These are phyloP conservation scores for Vitellaria paradoxa DNA, from an alignment of 179 eudicot genomes.

Conservation along the genomic window DNA sequence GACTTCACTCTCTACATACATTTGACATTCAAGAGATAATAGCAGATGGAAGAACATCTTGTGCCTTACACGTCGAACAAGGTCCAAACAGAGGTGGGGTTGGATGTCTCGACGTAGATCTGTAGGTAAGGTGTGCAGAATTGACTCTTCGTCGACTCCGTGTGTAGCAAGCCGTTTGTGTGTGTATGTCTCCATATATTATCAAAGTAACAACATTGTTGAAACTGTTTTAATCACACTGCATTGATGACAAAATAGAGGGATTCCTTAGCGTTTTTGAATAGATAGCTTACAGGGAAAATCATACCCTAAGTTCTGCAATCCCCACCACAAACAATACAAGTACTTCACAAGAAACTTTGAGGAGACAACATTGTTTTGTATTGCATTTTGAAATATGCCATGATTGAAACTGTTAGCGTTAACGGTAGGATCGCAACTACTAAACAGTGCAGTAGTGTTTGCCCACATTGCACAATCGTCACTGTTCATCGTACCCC, in stretches of 20 bases:
- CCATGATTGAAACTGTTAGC: constrained; percentile 49
- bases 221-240: background rate
- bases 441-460: constrained; percentile 44
- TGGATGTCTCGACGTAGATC: constrained; percentile 82
- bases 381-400: constrained; percentile 50
- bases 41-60: too few species aligned
- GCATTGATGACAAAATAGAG: background rate
- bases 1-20: too few species aligned
- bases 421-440: constrained; percentile 43
- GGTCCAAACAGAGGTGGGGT: constrained; percentile 74
- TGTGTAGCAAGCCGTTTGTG: constrained; percentile 88
- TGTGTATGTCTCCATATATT: too few species aligned
- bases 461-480: constrained; percentile 50
- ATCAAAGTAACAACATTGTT: too few species aligned
- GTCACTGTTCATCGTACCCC: constrained; percentile 30
- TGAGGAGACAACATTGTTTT: constrained; percentile 48
- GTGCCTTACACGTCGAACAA: constrained; percentile 74
- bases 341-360: constrained; percentile 59
- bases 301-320: constrained; percentile 69
- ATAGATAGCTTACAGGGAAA: background rate
- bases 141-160: constrained; percentile 79
- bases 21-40: too few species aligned
- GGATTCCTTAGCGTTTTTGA: background rate
- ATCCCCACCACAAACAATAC: constrained; percentile 91
- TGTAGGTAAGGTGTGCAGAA: constrained; percentile 55